Conservation (phyloP, 306 rosid species). For the Begonia loranthoides region DNA sequence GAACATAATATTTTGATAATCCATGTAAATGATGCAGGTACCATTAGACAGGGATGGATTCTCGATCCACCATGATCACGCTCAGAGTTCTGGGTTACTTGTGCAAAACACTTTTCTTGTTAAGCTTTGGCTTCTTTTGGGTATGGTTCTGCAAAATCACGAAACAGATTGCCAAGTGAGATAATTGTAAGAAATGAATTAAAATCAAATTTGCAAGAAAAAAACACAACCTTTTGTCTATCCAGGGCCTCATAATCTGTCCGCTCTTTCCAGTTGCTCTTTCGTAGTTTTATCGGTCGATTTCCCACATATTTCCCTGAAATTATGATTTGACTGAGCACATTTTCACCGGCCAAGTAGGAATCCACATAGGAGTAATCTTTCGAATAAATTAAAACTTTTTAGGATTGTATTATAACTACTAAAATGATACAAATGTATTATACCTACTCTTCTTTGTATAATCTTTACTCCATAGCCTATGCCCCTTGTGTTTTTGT, state of each 20-base stretch:
- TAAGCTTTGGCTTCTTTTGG: slow-evolving; percentile 55
- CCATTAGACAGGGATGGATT: too few species aligned
- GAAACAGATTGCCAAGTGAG: neutral
- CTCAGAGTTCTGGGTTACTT: slow-evolving; percentile 30
- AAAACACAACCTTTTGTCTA: slow-evolving; percentile 52
- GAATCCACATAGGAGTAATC: too few species aligned
- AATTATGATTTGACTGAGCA: neutral
- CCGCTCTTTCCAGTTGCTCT: slow-evolving; percentile 97
- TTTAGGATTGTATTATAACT: too few species aligned
- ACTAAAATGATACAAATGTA: too few species aligned
- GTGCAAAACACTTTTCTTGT: slow-evolving; percentile 77
- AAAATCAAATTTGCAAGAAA: neutral
- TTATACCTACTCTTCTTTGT: too few species aligned
- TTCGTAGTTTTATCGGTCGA: slow-evolving; percentile 84
- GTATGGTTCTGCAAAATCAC: slow-evolving; percentile 36
- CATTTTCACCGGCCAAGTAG: too few species aligned
- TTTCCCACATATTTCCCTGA: slow-evolving; percentile 94
- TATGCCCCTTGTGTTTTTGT: too few species aligned
- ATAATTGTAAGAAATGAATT: neutral
- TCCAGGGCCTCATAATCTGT: slow-evolving; percentile 60
- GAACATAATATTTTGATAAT: too few species aligned
- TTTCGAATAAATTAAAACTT: too few species aligned
- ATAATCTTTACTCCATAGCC: too few species aligned
- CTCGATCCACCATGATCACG: neutral
- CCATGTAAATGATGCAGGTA: too few species aligned